phyloP scores from a whole-genome alignment of 345 rosid genomes.

The Ceriops decandra region DNA sequence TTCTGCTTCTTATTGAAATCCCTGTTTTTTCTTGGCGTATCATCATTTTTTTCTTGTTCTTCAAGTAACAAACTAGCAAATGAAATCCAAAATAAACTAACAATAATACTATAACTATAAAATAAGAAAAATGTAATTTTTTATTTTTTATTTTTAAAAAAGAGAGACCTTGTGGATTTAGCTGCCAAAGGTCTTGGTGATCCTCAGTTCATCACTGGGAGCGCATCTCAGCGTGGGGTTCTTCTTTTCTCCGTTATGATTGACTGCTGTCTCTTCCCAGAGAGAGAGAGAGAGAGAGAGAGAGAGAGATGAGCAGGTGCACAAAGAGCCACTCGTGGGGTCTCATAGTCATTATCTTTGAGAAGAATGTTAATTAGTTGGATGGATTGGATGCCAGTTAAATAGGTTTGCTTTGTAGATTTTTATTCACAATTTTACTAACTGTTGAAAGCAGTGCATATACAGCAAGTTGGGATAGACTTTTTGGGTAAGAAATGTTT shows the following conservation, averaged over 20 bases:
- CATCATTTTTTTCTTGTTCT: conserved; percentile 1
- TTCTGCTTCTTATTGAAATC: conserved; percentile 3
- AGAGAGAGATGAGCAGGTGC: conserved; percentile 5
- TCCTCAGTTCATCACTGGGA: conserved; percentile 12
- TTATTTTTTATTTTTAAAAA: neutral
- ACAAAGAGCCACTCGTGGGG: conserved; percentile 11
- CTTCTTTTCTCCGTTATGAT: conserved; percentile 26
- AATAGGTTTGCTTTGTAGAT: neutral
- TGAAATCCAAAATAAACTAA: neutral
- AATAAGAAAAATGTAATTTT: neutral
- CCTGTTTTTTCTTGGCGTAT: neutral
- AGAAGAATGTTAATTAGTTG: neutral
- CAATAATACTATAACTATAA: neutral
- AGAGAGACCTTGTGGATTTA: neutral
- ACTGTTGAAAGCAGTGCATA: neutral
- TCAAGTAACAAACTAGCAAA: neutral
- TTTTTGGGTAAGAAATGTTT: conserved; percentile 5
- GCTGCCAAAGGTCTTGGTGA: conserved; percentile 1
- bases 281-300: neutral
- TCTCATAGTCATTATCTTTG: neutral
- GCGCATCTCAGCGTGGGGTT: conserved; percentile 28
- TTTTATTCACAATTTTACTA: too few species aligned
- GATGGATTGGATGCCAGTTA: neutral
- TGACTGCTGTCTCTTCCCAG: conserved; percentile 25
- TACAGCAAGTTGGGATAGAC: neutral